Evolutionary conservation across 495 filamentous ascomycete species (phyloP), one percentile per base, ranked within the genome.

Genomic region (Terfezia boudieri): DNA sequence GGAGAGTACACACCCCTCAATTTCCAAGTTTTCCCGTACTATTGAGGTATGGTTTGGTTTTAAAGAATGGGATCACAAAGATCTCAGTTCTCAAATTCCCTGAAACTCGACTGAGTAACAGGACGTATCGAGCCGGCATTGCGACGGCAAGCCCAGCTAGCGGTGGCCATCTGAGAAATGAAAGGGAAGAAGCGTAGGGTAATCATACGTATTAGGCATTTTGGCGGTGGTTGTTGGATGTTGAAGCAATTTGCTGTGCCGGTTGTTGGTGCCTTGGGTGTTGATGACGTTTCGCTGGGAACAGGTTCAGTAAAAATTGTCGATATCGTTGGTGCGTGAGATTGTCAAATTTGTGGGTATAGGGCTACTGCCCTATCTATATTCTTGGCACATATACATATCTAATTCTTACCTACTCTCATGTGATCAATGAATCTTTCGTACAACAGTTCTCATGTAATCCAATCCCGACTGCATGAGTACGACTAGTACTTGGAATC

Each of bases 21-120:
- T 54, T 62, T 55, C 36, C 16, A 23, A 5, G 20, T 36, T n/a
- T 16, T 17, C 16, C 35, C 23, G 38, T 6, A 51, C 20, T 14
- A 22, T 36, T 32, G 67, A 66, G 41, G 70, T 73, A 72, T 80
- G 82, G 82, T 81, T 81, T 86, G 56, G 36, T 74, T 87, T 93
- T 88, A 64, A 80, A 82, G 75, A 81, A 80, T 82, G 85, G 86
- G 75, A 73, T 76, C 84, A 82, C 80, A 81, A 69, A 77, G 76
- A 87, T 68, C 84, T 83, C 86, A 82, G 72, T 67, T 65, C 58
- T 65, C 71, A 68, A 70, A 69, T 68, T 73, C 69, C 61, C 65
- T 57, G 58, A 67, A 64, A 65, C 70, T 76, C 70, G 73, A 74
- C 71, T 73, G 71, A 70, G 67, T 64, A 64, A 64, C 67, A 74